Conservation (phyloP, 1,284 basidiomycete genomes). For the Jaminaea rosea region DNA sequence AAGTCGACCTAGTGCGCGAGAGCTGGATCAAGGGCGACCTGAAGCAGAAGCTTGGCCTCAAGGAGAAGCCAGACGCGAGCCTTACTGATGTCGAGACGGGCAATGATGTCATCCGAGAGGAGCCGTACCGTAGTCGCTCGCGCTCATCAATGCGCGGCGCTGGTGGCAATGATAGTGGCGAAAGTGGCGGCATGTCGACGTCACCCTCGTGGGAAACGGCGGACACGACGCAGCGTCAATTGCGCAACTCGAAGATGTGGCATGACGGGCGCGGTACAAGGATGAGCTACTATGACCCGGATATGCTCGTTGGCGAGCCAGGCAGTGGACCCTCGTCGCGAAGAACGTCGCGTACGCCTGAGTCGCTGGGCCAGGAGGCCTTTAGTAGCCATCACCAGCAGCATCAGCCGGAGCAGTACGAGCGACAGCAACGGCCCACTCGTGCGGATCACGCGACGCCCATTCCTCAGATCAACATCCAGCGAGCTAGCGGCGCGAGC, state of each 20-base stretch:
- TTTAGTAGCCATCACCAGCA: not conserved
- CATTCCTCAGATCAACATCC: not conserved
- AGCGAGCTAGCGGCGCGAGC: not conserved
- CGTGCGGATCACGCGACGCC: too few relatives aligned
- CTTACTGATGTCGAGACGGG: constrained; percentile 1
- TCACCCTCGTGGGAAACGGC: too few relatives aligned
- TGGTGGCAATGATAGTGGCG: too few relatives aligned
- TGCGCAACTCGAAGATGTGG: not conserved
- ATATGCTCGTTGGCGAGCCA: not conserved
- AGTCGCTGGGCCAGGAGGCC: not conserved
- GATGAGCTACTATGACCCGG: not conserved
- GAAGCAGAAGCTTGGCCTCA: constrained; percentile 30
- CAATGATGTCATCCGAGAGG: not conserved
- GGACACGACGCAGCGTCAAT: not conserved
- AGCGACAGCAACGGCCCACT: not conserved
- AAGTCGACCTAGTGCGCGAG: constrained; percentile 36
- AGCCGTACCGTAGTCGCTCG: not conserved
- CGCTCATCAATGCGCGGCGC: too few relatives aligned
- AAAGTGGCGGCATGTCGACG: too few relatives aligned
- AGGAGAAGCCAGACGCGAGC: not conserved
- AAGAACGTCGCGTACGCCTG: too few relatives aligned
- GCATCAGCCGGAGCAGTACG: not conserved
- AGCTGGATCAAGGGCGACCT: constrained; percentile 34
- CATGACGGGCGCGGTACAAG: not conserved
- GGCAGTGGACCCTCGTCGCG: too few relatives aligned